Evolutionary conservation across 768 basidiomycete species (phyloP).

Genomic region (Pilatotrama ljubarskyi): DNA sequence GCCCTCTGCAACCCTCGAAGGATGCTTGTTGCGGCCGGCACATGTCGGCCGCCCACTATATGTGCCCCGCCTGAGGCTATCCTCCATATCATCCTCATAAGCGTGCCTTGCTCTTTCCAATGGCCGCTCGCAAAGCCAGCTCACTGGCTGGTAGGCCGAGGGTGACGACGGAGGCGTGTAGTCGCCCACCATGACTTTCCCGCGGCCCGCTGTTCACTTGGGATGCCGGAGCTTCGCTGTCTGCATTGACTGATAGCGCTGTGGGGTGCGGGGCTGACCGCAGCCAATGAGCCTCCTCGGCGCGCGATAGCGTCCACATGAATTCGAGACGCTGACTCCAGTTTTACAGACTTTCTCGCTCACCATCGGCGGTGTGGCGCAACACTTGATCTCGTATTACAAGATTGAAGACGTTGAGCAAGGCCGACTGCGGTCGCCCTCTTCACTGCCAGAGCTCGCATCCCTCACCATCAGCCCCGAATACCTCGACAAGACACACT

Average conservation of each 20-base stretch:
- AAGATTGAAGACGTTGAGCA: slow-evolving; percentile 87
- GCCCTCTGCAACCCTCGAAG: background rate
- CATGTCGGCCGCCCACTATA: too few species aligned
- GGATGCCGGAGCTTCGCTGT: slow-evolving; percentile 15
- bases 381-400: slow-evolving; percentile 96
- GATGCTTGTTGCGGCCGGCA: background rate
- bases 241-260: slow-evolving; percentile 14
- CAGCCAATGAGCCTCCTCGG: background rate
- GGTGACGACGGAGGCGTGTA: too few species aligned
- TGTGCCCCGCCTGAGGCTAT: too few species aligned
- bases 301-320: background rate
- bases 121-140: too few species aligned
- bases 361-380: slow-evolving; percentile 78
- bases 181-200: background rate
- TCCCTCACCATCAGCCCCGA: slow-evolving; percentile 84
- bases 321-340: background rate
- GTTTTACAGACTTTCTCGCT: slow-evolving; percentile 81
- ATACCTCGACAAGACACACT: slow-evolving; percentile 89
- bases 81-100: too few species aligned
- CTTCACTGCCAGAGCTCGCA: slow-evolving; percentile 83
- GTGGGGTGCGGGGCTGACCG: background rate
- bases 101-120: too few species aligned
- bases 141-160: too few species aligned
- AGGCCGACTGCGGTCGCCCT: slow-evolving; percentile 86
- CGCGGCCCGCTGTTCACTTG: slow-evolving; percentile 5